Conservation (phyloP, 345 rosid genomes). For the Kandelia obovata region DNA sequence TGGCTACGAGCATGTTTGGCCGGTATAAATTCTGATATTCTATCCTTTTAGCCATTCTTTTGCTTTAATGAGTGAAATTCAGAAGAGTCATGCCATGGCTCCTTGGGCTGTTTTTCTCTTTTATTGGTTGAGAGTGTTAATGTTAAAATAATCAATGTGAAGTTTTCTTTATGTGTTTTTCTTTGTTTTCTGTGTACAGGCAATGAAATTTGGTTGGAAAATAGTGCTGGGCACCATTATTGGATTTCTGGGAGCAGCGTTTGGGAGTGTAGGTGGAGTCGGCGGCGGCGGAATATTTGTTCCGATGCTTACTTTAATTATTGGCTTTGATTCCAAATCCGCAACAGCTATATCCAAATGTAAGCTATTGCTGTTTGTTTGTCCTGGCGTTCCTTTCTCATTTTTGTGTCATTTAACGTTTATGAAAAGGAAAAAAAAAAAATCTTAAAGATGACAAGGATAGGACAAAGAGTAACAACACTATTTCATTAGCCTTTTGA, state of each 20-base stretch:
- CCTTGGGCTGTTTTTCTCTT: neutral
- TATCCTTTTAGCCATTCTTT: too few species aligned
- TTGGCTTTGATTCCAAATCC: slow-evolving; percentile 51
- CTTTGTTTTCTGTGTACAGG: slow-evolving; percentile 27
- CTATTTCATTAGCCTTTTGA: too few species aligned
- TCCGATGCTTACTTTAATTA: slow-evolving; percentile 46
- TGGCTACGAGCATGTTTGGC: slow-evolving; percentile 72
- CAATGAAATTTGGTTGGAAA: slow-evolving; percentile 44
- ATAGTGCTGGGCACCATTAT: slow-evolving; percentile 38
- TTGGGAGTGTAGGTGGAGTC: slow-evolving; percentile 53
- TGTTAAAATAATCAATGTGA: neutral
- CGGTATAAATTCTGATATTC: slow-evolving; percentile 29
- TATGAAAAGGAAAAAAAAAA: neutral
- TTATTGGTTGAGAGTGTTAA: neutral
- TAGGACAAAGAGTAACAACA: too few species aligned
- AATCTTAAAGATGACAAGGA: neutral
- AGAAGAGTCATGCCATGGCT: too few species aligned
- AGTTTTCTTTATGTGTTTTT: neutral
- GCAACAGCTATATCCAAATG: slow-evolving; percentile 57
- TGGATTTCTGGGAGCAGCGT: slow-evolving; percentile 51
- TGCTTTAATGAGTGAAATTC: too few species aligned
- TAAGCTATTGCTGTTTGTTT: slow-evolving; percentile 14
- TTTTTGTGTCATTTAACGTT: neutral
- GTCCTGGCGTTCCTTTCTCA: neutral
- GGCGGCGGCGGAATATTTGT: slow-evolving; percentile 56